phyloP scores from a whole-genome alignment of 164 flowering plant genomes.

The Platanus orientalis region DNA sequence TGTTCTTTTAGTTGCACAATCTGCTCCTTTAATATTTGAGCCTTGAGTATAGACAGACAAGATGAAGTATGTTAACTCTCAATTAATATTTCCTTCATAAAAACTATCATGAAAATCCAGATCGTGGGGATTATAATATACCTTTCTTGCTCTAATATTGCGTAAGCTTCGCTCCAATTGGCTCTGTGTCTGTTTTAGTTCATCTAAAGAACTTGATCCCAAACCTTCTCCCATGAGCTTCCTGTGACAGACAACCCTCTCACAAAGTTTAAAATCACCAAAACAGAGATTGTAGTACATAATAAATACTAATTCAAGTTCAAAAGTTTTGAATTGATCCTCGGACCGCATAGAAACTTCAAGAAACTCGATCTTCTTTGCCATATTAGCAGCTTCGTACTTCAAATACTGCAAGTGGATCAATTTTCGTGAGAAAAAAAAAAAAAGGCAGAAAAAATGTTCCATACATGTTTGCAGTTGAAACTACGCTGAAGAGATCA shows the following conservation, averaged over 20 bases:
- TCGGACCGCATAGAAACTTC: slow-evolving; percentile 35
- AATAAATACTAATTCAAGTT: no score
- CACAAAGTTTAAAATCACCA: not conserved
- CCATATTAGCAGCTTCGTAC: slow-evolving; percentile 53
- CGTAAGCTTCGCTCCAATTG: slow-evolving; percentile 45
- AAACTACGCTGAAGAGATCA: no score
- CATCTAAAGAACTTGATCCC: no score
- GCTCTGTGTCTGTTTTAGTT: slow-evolving; percentile 34
- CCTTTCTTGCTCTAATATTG: slow-evolving; percentile 51
- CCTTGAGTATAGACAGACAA: slow-evolving; percentile 22
- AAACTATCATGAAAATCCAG: not conserved
- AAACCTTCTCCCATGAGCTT: no score
- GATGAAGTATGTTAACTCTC: not conserved
- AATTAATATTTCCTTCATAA: not conserved
- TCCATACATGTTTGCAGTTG: no score
- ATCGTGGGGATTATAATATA: slow-evolving; percentile 8
- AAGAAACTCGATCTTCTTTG: slow-evolving; percentile 52
- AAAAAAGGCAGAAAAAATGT: no score
- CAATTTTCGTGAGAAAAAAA: not conserved
- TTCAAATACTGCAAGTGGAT: slow-evolving; percentile 53
- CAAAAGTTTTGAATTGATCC: not conserved
- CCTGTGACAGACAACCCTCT: slow-evolving; percentile 14
- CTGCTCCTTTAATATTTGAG: slow-evolving; percentile 28
- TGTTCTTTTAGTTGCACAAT: slow-evolving; percentile 43
- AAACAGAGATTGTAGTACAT: not conserved